Evolutionary conservation across 768 basidiomycete species (phyloP).

Genomic region (Hemileccinum rubropunctum): DNA sequence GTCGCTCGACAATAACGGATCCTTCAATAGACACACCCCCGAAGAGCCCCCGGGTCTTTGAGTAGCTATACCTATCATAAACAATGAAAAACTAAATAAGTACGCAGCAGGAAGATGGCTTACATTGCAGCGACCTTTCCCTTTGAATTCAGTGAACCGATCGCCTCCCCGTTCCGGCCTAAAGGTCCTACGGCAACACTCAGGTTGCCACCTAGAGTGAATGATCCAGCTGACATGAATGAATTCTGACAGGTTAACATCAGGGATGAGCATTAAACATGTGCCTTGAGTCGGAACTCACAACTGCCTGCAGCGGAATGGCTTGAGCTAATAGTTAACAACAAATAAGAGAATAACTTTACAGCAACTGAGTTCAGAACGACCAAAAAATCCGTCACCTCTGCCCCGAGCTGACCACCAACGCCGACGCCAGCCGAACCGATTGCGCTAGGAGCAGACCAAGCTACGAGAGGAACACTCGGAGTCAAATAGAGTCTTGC

Average conservation of each 20-base stretch:
- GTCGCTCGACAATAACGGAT: conserved; percentile 88
- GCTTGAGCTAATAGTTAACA: conserved; percentile 4
- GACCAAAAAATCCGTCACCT: conserved; percentile 89
- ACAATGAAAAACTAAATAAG: conserved; percentile 1
- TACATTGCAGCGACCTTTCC: conserved; percentile 93
- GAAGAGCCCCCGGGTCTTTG: conserved; percentile 90
- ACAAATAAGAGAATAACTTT: conserved; percentile 25
- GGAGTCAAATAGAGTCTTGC: neutral
- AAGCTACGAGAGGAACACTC: conserved; percentile 63
- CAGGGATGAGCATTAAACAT: neutral
- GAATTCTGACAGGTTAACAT: conserved; percentile 48
- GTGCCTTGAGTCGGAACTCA: conserved; percentile 39
- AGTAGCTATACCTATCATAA: conserved; percentile 73
- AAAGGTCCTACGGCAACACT: conserved; percentile 89
- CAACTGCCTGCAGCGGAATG: conserved; percentile 49
- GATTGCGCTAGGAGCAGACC: conserved; percentile 95
- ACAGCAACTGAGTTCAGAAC: conserved; percentile 83
- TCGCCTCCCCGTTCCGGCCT: conserved; percentile 91
- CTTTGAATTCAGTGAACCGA: conserved; percentile 75
- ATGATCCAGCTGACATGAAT: conserved; percentile 92
- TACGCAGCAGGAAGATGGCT: conserved; percentile 9
- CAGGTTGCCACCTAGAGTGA: conserved; percentile 89
- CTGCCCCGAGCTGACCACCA: conserved; percentile 79
- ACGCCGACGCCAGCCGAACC: conserved; percentile 89
- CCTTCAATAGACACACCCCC: conserved; percentile 90